phyloP scores from a whole-genome alignment of 306 rosid genomes.

The Hippophae rhamnoides region DNA sequence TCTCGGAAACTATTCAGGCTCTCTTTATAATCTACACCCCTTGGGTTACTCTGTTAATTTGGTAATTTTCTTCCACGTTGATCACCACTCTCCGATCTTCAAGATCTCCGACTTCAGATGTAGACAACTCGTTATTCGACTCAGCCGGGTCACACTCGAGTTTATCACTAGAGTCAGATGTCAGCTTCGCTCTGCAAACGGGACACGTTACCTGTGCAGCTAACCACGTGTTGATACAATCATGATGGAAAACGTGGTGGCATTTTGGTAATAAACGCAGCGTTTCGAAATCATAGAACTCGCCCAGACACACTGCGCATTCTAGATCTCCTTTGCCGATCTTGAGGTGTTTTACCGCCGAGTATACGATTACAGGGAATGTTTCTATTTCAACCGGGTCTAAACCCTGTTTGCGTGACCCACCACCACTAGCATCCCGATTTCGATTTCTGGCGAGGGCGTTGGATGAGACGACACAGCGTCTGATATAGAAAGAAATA shows the following conservation, averaged over 20 bases:
- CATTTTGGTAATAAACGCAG: constrained; percentile 64
- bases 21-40: background rate
- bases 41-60: background rate
- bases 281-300: constrained; percentile 50
- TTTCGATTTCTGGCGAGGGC: background rate
- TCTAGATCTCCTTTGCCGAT: constrained; percentile 44
- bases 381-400: constrained; percentile 33
- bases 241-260: constrained; percentile 60
- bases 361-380: constrained; percentile 50
- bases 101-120: background rate
- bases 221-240: constrained; percentile 67
- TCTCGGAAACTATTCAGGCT: constrained; percentile 18
- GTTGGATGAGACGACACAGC: constrained; percentile 12
- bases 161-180: constrained; percentile 6
- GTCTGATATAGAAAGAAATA: constrained; percentile 23
- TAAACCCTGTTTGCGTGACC: constrained; percentile 29
- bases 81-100: background rate
- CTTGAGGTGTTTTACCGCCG: constrained; percentile 42
- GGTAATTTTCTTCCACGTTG: constrained; percentile 5
- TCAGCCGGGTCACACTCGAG: background rate
- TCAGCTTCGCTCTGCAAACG: constrained; percentile 46
- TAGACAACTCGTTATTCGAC: background rate
- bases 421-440: background rate
- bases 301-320: constrained; percentile 66
- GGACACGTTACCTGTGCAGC: constrained; percentile 61